These are phyloP conservation scores for Kwoniella dendrophila DNA, from an alignment of 768 basidiomycete genomes.

Conservation along the genomic window DNA sequence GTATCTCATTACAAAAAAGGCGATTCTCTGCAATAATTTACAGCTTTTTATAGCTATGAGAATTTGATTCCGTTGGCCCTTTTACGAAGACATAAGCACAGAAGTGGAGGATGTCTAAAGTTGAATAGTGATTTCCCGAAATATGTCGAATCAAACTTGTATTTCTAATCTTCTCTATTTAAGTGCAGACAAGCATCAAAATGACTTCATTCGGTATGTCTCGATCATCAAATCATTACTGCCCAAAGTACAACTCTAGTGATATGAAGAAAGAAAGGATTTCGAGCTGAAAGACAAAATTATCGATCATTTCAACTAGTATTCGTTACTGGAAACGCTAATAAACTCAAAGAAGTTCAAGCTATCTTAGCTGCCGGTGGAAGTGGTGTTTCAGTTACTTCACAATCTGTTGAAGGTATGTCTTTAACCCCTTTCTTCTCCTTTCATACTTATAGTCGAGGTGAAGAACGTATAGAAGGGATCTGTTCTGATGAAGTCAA, in stretches of 20 bases:
- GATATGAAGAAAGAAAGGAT: not conserved
- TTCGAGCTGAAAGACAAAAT: not conserved
- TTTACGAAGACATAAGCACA: too few species aligned
- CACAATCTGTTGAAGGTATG: constrained; percentile 77
- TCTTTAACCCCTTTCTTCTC: constrained; percentile 16
- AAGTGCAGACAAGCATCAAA: not conserved
- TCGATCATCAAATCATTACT: not conserved
- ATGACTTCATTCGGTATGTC: constrained; percentile 43
- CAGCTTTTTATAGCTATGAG: too few species aligned
- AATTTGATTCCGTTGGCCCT: too few species aligned
- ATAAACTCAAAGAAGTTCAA: constrained; percentile 86
- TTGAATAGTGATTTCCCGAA: too few species aligned
- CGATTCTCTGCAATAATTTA: too few species aligned
- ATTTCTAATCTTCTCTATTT: too few species aligned
- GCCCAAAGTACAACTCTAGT: not conserved
- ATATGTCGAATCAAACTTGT: too few species aligned
- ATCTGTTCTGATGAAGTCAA: constrained; percentile 8
- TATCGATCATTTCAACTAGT: constrained; percentile 60
- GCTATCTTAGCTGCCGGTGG: constrained; percentile 68
- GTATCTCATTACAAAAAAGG: too few species aligned
- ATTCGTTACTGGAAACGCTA: constrained; percentile 92
- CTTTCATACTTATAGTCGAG: not conserved
- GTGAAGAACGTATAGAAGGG: not conserved
- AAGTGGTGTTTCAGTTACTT: constrained; percentile 71
- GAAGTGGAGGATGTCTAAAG: too few species aligned